Evolutionary conservation across 345 rosid genomes (phyloP).

Genomic region (Melaleuca quinquenervia): DNA sequence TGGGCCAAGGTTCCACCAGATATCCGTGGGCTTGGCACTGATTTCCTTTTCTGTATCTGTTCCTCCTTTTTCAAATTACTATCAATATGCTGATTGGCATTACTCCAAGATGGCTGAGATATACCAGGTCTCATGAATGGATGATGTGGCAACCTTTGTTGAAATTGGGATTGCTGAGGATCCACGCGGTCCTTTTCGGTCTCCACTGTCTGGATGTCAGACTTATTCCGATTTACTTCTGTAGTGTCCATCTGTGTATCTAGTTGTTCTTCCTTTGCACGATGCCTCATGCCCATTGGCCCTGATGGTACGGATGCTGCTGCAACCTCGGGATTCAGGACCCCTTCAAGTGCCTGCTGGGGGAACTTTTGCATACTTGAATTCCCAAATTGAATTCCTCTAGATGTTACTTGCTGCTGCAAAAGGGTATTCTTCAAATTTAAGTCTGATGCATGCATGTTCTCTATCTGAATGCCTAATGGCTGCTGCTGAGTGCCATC

Average conservation of each 20-base stretch:
- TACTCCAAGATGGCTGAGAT: constrained; percentile 65
- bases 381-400: constrained; percentile 55
- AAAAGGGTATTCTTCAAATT: constrained; percentile 55
- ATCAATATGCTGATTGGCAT: constrained; percentile 54
- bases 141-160: constrained; percentile 49
- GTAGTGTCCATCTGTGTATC: constrained; percentile 58
- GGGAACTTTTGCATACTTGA: constrained; percentile 53
- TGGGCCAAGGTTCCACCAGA: constrained; percentile 75
- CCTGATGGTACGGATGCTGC: constrained; percentile 45
- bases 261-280: constrained; percentile 66
- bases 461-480: constrained; percentile 44
- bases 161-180: constrained; percentile 41
- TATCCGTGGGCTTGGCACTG: constrained; percentile 78
- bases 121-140: constrained; percentile 40
- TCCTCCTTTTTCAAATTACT: constrained; percentile 69
- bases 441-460: constrained; percentile 49
- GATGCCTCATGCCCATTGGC: constrained; percentile 46
- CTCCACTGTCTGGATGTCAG: constrained; percentile 37
- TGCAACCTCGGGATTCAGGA: constrained; percentile 53
- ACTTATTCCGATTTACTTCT: constrained; percentile 32
- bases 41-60: constrained; percentile 58
- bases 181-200: constrained; percentile 53
- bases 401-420: constrained; percentile 44
- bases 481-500: constrained; percentile 70
- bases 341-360: constrained; percentile 61